These are phyloP conservation scores for Macrolepiota fuliginosa DNA, from an alignment of 768 basidiomycete genomes.

Conservation along the genomic window DNA sequence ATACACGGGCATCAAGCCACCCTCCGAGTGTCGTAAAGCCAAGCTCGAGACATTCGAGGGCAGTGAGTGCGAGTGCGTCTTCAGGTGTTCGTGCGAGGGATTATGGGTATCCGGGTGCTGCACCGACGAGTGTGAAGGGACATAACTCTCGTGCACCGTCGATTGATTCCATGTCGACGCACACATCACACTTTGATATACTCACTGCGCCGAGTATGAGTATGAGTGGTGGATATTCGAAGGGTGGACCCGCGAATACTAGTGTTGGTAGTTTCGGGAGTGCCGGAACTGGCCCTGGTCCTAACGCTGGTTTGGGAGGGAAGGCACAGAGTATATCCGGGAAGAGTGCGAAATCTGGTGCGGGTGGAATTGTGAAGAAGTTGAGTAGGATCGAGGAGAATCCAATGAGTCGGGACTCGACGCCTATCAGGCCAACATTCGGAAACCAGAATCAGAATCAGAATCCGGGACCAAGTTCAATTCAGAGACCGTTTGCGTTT, in stretches of 20 bases:
- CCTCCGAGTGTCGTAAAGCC: slow-evolving; percentile 1
- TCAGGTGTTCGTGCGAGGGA: slow-evolving; percentile 3
- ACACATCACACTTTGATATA: slow-evolving; percentile 16
- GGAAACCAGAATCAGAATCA: neutral
- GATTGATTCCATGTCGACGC: slow-evolving; percentile 13
- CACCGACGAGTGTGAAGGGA: neutral
- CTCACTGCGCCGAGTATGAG: slow-evolving; percentile 10
- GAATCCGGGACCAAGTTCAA: neutral
- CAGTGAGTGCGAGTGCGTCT: slow-evolving; percentile 1
- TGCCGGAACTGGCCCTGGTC: neutral
- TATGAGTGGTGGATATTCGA: neutral
- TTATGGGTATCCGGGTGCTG: neutral
- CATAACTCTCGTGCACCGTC: slow-evolving; percentile 9
- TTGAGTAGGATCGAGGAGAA: slow-evolving; percentile 41
- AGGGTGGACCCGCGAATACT: neutral
- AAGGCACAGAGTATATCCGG: slow-evolving; percentile 14
- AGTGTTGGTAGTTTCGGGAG: slow-evolving; percentile 4
- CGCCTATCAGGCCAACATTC: slow-evolving; percentile 16
- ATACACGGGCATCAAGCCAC: neutral
- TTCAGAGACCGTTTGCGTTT: neutral
- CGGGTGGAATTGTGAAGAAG: slow-evolving; percentile 14
- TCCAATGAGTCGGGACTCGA: slow-evolving; percentile 28
- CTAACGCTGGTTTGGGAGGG: neutral
- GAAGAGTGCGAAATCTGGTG: slow-evolving; percentile 6
- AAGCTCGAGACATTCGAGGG: slow-evolving; percentile 11